These are phyloP conservation scores for Litchi chinensis DNA, from an alignment of 345 rosid species.

Conservation along the genomic window DNA sequence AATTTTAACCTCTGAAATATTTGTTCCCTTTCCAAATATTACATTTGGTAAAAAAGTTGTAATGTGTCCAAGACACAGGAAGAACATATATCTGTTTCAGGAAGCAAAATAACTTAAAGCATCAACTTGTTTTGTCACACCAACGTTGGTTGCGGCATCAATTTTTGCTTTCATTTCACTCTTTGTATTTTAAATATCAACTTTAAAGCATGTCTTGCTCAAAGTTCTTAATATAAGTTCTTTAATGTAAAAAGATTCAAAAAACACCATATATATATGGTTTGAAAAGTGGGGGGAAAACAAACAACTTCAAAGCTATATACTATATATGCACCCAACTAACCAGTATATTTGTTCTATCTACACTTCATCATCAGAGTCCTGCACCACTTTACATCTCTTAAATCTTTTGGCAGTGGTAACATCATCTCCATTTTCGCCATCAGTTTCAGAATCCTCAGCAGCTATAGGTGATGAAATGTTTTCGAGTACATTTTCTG, in stretches of 20 bases:
- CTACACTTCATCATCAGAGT: slow-evolving; percentile 54
- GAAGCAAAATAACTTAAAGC: neutral
- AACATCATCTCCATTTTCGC: slow-evolving; percentile 31
- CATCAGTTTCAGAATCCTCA: slow-evolving; percentile 40
- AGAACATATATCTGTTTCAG: neutral
- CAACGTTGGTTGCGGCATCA: slow-evolving; percentile 12
- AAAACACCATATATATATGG: neutral
- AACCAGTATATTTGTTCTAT: neutral
- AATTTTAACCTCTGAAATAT: too few species aligned
- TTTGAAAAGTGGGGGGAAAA: too few species aligned
- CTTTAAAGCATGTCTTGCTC: neutral
- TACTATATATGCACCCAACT: neutral
- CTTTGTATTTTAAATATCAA: neutral
- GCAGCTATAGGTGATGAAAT: slow-evolving; percentile 34
- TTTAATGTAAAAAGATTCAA: neutral
- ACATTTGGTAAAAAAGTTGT: too few species aligned
- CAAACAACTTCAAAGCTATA: neutral
- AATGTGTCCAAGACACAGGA: neutral
- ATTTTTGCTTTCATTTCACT: slow-evolving; percentile 16
- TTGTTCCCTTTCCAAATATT: too few species aligned
- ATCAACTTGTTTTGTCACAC: neutral
- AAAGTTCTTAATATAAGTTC: neutral
- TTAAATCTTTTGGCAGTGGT: slow-evolving; percentile 42
- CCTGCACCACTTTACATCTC: slow-evolving; percentile 52
- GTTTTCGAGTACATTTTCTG: slow-evolving; percentile 35